Evolutionary conservation across 2,329 filamentous ascomycete species (phyloP).

Genomic region (Aspergillus proliferans): DNA sequence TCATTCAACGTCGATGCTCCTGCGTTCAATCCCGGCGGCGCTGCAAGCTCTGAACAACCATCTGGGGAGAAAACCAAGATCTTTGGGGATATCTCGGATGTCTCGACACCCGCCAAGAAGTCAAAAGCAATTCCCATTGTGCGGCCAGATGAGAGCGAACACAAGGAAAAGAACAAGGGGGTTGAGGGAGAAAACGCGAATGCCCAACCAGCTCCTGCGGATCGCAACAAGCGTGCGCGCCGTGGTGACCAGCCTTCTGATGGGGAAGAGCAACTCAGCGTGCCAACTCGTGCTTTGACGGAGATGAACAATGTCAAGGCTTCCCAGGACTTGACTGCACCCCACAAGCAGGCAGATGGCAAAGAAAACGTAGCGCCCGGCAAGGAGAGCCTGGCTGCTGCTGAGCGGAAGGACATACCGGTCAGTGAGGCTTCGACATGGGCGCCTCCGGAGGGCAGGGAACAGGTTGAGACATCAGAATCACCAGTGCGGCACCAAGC

Average conservation of each 20-base stretch:
- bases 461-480: conserved; percentile 40
- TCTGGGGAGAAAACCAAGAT: conserved; percentile 41
- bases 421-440: conserved; percentile 43
- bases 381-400: conserved; percentile 35
- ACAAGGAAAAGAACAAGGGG: conserved; percentile 31
- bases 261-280: conserved; percentile 68
- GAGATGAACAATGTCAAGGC: conserved; percentile 24
- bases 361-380: conserved; percentile 33
- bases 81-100: conserved; percentile 60
- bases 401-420: conserved; percentile 24
- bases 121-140: conserved; percentile 82
- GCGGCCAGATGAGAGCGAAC: conserved; percentile 52
- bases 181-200: conserved; percentile 51
- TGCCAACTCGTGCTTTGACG: conserved; percentile 32
- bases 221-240: conserved; percentile 69
- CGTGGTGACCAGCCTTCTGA: conserved; percentile 61
- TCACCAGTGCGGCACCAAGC: conserved; percentile 33
- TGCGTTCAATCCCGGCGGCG: conserved; percentile 59
- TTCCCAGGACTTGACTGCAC: conserved; percentile 17
- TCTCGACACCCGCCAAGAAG: conserved; percentile 60
- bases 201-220: conserved; percentile 58
- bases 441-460: conserved; percentile 57
- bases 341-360: conserved; percentile 27
- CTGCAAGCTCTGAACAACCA: conserved; percentile 16
- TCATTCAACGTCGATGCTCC: conserved; percentile 73